Evolutionary conservation across 768 basidiomycete genomes (phyloP), one percentile per base, ranked within the genome.

Genomic region (Hemileccinum impolitum): DNA sequence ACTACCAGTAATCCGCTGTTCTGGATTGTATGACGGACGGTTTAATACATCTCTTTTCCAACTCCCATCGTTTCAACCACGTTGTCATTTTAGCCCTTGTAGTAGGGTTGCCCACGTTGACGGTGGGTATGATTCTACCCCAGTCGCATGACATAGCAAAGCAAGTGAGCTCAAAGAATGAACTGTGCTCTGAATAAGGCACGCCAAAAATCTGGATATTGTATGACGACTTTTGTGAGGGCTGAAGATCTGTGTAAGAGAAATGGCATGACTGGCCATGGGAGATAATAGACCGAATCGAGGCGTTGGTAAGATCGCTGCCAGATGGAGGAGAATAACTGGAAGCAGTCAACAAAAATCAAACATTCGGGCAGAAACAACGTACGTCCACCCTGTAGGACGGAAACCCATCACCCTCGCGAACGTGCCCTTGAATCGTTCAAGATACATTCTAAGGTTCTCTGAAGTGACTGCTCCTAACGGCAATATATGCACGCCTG

Each of bases 361-460:
- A 38, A 26, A 4, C 6, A 31, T 21, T 2, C 4, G 7, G 3
- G 6, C 4, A 21, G 10, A 39, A 43, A 37, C 11, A 35, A 78
- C 90, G 63, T 51, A 96, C 82, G 91, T 90, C 95, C 95, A 98
- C 31, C 96, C 96, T 0, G 96, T 98, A 0, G 96, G 96, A 49
- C 94, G 72, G 56, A 98, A 88, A 0, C 87, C 94, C 12, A 96
- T 75, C 1, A 81, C 80, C 45, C 79, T 82, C 41, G 75, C 78
- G 62, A 86, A 98, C 12, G 71, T 75, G 5, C 82, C 82, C 45
- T 85, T 80, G 61, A 84, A 91, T 6, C 81, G 81, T 37, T 83
- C 81, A 18, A 90, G 70, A 60, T 99, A 98, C 3, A 71, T 68
- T 62, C 82, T 82, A 30, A 99, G 75, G 48, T 79, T 77, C 57